Base-by-base conservation (phyloP, 306 rosid genomes). In the Amphicarpaea edgeworthii region DNA sequence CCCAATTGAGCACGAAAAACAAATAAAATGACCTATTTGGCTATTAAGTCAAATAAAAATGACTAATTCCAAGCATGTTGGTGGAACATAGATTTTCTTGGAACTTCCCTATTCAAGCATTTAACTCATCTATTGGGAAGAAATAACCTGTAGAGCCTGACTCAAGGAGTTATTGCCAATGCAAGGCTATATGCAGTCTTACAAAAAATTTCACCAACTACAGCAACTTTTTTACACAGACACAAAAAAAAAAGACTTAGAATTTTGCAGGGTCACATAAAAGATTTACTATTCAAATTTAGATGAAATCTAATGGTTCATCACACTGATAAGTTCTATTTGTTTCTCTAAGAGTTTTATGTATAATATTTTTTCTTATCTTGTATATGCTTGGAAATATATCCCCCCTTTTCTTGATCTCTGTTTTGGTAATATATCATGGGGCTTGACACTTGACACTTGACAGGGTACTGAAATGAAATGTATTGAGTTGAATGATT, bases 391-490 rank as follows among this genome's bases (percentile, higher is more conserved):
- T 23, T 54, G 32, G 37, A 70, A 43, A 71, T 76, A 16, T 62
- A 23, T n/a, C 16, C 32, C 38, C 34, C 4, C 19, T 76, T 61
- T 2, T 20, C 41, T 19, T 40, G 30, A 42, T 42, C n/a, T 61
- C 2, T 30, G 3, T 45, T 55, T 9, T 78, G 50, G 24, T n/a
- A n/a, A n/a, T n/a, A n/a, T n/a, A n/a, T n/a, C n/a, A n/a, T n/a
- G n/a, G n/a, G n/a, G n/a, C n/a, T n/a, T n/a, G n/a, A n/a, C n/a
- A n/a, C n/a, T n/a, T n/a, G 37, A 30, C 57, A 5, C 34, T 46
- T 75, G 32, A 55, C 77, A 37, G 23, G 70, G 45, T 40, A 57
- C 45, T 15, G 53, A 21, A 55, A 43, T 41, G 68, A 58, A 70
- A 55, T 75, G 37, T 43, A 15, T 53, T 51, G 8, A 46, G 63